Evolutionary conservation across 2,329 filamentous ascomycete species (phyloP).

Genomic region (Phymatotrichopsis omnivora): DNA sequence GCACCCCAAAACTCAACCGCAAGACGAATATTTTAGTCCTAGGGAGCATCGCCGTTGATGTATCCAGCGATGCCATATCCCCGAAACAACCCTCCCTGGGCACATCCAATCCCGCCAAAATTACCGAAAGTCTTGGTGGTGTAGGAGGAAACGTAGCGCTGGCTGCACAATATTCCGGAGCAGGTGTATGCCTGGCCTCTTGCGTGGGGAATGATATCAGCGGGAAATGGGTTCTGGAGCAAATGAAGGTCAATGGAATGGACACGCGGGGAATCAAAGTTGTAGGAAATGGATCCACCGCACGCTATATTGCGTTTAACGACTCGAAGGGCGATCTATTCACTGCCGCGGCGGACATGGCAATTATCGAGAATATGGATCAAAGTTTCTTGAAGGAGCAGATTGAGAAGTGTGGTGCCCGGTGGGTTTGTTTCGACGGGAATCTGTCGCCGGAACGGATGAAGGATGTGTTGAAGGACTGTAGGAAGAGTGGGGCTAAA

Average conservation of each 20-base stretch:
- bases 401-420: constrained; percentile 35
- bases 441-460: constrained; percentile 68
- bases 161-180: constrained; percentile 51
- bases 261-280: constrained; percentile 52
- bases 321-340: constrained; percentile 71
- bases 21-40: constrained; percentile 67
- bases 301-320: constrained; percentile 87
- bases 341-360: constrained; percentile 95
- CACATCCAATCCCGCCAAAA: constrained; percentile 77
- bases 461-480: constrained; percentile 55
- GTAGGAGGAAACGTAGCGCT: constrained; percentile 88
- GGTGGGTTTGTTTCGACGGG: constrained; percentile 73
- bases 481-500: constrained; percentile 43
- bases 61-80: constrained; percentile 58
- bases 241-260: constrained; percentile 55
- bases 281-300: constrained; percentile 48
- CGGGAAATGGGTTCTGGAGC: constrained; percentile 60
- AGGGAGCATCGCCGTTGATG: constrained; percentile 79
- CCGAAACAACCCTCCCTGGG: constrained; percentile 45
- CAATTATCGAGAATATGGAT: constrained; percentile 48
- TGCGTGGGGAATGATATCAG: constrained; percentile 40
- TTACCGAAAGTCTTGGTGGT: constrained; percentile 75
- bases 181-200: constrained; percentile 18
- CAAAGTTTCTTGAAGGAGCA: neutral
- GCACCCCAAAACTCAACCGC: neutral